Base-by-base conservation (phyloP, 208 protist species). In the Acanthamoeba lenticulata region DNA sequence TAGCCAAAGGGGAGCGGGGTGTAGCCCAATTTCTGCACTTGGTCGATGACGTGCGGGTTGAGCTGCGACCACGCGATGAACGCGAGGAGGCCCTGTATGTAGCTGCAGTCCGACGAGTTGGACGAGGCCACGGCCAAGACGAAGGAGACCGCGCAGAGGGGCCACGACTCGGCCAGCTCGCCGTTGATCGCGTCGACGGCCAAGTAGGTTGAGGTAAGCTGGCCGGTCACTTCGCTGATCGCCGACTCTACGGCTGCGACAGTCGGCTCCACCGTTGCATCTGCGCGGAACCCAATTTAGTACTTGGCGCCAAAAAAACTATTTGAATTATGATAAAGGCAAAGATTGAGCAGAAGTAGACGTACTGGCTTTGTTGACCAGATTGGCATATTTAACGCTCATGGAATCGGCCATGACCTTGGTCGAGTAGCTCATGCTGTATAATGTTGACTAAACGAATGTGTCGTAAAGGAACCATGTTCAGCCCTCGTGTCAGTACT, bases 361-460 rank as follows among this genome's bases (percentile, higher is more conserved):
- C 67, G 2, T 85, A 85, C 74, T 42, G 27, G 74, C 74, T 9
- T 45, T 55, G 74, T 85, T 85, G 0, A 27, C 55, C 27, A 85
- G 5, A 21, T 1, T 36, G 1, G 74, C 74, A 32, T 85, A 85
- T 21, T 1, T 45, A 6, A 55, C 74, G 3, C 74, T 42, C 40
- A 21, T 55, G 21, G 74, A 3, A 21, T 52, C 74, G 5, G 74
- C 74, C 36, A 85, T 55, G 74, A 85, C 29, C 74, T 55, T 85
- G 74, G 74, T 85, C n/a, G 74, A 85, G 36, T 85, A 85, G 42
- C 74, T 85, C 74, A 85, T 85, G n/a, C 74, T 85, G 74, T 85
- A 85, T 24, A 2, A 19, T 2, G 32, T 69, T 9, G 13, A 9
- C 19, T 24, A 19, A 57, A 57, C 9, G 19, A 24, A 57, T 57